A percentile compares a stretch with the other conserved stretches of the same genome.
Evolutionary conservation across 371 early-diverging fungal species (phyloP).

Genomic region (Mortierella sp.): DNA sequence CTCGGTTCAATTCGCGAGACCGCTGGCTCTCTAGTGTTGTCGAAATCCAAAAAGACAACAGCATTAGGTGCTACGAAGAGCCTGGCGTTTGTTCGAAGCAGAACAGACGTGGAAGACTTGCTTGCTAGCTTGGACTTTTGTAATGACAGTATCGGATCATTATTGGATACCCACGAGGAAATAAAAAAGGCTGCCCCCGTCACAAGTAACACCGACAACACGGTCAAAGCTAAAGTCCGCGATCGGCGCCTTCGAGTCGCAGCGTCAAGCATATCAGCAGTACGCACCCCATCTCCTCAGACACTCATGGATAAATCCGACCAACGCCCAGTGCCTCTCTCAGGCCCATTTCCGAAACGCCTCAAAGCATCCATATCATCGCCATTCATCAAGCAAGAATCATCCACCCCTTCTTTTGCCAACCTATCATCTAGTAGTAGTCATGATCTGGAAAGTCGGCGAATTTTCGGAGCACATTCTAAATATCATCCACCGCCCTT

Average conservation of each 20-base stretch:
- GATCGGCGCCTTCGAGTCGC: constrained; percentile 1
- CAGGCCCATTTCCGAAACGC: neutral
- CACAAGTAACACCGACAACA: neutral
- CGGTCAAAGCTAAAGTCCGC: neutral
- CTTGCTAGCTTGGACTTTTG: neutral
- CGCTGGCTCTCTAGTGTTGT: neutral
- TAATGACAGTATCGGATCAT: neutral
- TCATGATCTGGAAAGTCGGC: constrained; percentile 13
- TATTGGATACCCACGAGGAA: neutral
- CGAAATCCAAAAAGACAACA: constrained; percentile 1
- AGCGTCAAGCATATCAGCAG: neutral
- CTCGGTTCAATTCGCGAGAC: constrained; percentile 17
- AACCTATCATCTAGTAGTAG: neutral
- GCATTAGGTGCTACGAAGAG: neutral
- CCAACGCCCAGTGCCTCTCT: neutral
- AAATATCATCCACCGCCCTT: constrained; percentile 18
- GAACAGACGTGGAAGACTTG: constrained; percentile 5
- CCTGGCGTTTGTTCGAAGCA: constrained; percentile 34
- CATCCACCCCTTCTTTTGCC: neutral
- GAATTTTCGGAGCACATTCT: neutral
- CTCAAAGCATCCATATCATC: neutral
- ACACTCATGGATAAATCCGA: neutral
- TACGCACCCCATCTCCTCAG: neutral
- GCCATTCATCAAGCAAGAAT: constrained; percentile 6
- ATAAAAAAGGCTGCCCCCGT: too few species aligned